phyloP scores from a whole-genome alignment of 2,329 filamentous ascomycete genomes.

The Fusarium sp. region DNA sequence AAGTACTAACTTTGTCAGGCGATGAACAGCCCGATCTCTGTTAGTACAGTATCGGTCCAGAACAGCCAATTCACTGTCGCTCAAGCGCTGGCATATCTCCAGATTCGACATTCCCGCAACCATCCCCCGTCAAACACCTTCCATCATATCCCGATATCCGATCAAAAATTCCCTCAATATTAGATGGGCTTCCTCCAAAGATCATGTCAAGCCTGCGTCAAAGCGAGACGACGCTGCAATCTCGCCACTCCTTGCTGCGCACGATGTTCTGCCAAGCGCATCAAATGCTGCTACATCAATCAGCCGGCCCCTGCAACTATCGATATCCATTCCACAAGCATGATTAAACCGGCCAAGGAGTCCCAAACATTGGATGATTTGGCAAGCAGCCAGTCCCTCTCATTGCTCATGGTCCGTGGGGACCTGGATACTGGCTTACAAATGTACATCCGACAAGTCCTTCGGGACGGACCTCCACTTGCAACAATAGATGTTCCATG shows the following conservation, averaged over 20 bases:
- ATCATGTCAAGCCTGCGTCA: conserved; percentile 9
- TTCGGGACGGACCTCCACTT: not conserved
- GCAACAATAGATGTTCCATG: not conserved
- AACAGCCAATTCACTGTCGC: not conserved
- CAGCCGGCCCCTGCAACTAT: conserved; percentile 1
- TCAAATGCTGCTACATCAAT: conserved; percentile 10
- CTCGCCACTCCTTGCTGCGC: conserved; percentile 9
- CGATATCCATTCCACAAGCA: rapidly evolving
- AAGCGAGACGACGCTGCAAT: conserved; percentile 8
- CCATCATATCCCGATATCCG: no score
- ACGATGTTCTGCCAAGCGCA: conserved; percentile 11
- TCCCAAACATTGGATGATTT: rapidly evolving
- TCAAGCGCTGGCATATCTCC: not conserved
- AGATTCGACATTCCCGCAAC: not conserved
- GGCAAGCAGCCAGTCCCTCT: rapidly evolving
- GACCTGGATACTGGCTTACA: conserved; percentile 4
- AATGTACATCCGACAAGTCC: conserved; percentile 1
- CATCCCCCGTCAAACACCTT: no score
- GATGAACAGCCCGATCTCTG: no score
- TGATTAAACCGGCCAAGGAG: rapidly evolving
- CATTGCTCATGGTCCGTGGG: not conserved
- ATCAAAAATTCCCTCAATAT: no score
- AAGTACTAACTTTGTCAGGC: not conserved
- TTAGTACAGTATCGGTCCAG: not conserved
- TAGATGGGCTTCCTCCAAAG: not conserved